Percentiles rank a stretch among this genome's conserved stretches.
Evolutionary conservation across 179 eudicot genomes (phyloP).

Genomic region (Patellifolia procumbens): DNA sequence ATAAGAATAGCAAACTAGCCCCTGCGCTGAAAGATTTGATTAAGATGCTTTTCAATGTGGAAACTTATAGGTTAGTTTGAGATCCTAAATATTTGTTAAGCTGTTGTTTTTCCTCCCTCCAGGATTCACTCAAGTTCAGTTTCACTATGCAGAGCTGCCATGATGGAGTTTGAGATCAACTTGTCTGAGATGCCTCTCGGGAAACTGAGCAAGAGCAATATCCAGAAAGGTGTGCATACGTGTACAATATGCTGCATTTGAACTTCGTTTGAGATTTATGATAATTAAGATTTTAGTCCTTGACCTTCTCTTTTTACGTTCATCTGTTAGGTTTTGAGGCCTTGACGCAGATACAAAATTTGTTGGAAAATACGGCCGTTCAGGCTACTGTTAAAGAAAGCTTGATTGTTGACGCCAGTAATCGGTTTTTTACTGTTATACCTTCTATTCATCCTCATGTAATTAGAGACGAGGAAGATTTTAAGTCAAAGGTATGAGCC

Average conservation of each 20-base stretch:
- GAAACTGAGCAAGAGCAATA: slow-evolving; percentile 91
- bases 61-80: slow-evolving; percentile 73
- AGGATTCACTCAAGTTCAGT: slow-evolving; percentile 2
- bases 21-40: slow-evolving; percentile 80
- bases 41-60: slow-evolving; percentile 96
- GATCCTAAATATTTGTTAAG: background rate
- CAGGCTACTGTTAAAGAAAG: slow-evolving; percentile 64
- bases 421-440: slow-evolving; percentile 90
- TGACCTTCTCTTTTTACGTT: slow-evolving; percentile 9
- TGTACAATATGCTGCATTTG: too few relatives aligned
- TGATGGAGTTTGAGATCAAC: slow-evolving; percentile 98
- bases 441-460: slow-evolving; percentile 96
- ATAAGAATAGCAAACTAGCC: slow-evolving; percentile 62
- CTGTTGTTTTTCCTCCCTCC: slow-evolving; percentile 10
- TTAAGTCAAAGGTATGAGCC: slow-evolving; percentile 77
- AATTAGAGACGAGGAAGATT: slow-evolving; percentile 88
- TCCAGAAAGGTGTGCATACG: slow-evolving; percentile 66
- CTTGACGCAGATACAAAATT: slow-evolving; percentile 84
- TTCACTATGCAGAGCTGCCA: slow-evolving; percentile 72
- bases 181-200: slow-evolving; percentile 99
- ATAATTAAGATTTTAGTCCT: slow-evolving; percentile 1
- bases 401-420: slow-evolving; percentile 93
- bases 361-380: slow-evolving; percentile 47
- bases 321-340: slow-evolving; percentile 82
- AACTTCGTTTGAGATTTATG: background rate